These are phyloP conservation scores for Podospora conica DNA, from an alignment of 495 filamentous ascomycete species.

Conservation along the genomic window DNA sequence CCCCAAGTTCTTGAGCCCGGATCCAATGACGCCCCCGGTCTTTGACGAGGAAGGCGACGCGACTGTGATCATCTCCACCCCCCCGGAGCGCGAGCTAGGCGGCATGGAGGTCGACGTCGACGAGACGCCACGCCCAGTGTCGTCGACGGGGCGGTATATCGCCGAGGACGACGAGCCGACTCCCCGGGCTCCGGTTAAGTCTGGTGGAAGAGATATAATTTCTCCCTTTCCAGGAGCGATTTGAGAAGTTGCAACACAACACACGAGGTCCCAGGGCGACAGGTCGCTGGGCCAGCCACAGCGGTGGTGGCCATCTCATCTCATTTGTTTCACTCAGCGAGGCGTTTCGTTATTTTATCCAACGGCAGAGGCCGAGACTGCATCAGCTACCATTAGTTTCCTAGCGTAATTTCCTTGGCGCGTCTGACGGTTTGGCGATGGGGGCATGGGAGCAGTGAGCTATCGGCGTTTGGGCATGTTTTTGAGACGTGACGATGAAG, in stretches of 20 bases:
- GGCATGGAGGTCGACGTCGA: conserved; percentile 15
- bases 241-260: neutral
- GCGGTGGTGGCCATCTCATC: conserved; percentile 4
- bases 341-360: conserved; percentile 20
- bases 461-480: conserved; percentile 8
- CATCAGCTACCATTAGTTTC: conserved; percentile 9
- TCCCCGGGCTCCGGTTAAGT: conserved; percentile 20
- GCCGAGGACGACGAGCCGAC: conserved; percentile 28
- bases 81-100: conserved; percentile 12
- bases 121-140: conserved; percentile 27
- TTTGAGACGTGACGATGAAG: neutral
- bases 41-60: conserved; percentile 16
- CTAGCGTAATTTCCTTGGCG: conserved; percentile 5
- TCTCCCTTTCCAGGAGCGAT: conserved; percentile 20
- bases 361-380: conserved; percentile 15
- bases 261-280: neutral
- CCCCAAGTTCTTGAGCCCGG: conserved; percentile 3
- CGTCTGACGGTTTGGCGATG: neutral
- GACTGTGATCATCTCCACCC: conserved; percentile 23
- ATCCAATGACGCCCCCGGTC: conserved; percentile 13
- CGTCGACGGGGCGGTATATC: conserved; percentile 4
- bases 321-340: conserved; percentile 15
- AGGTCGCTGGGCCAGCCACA: neutral
- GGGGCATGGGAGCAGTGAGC: neutral
- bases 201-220: conserved; percentile 12